Conservation (phyloP, 768 basidiomycete genomes). For the Asterophora lycoperdoides region DNA sequence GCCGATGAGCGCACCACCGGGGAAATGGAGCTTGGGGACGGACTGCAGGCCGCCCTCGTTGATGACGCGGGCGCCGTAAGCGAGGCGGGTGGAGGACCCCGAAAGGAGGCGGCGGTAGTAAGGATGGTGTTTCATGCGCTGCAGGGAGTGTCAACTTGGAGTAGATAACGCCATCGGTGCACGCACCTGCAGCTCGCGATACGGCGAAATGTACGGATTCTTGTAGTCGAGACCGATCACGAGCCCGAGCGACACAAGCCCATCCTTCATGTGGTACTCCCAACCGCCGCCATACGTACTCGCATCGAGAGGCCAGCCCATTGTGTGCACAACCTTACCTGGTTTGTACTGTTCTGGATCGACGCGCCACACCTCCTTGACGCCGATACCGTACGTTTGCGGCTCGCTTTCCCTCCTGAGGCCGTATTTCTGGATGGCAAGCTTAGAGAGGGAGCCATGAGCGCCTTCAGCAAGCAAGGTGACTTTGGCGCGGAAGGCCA, state of each 20-base stretch:
- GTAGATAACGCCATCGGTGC: neutral
- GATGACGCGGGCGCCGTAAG: conserved; percentile 85
- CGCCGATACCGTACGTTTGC: conserved; percentile 93
- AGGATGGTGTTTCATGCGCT: conserved; percentile 93
- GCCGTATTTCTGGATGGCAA: conserved; percentile 68
- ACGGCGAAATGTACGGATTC: conserved; percentile 91
- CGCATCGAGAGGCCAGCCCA: conserved; percentile 89
- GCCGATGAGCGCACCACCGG: conserved; percentile 91
- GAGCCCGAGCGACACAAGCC: conserved; percentile 84
- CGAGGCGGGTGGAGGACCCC: conserved; percentile 63
- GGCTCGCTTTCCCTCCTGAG: conserved; percentile 68
- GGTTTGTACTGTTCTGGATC: conserved; percentile 57
- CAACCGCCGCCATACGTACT: conserved; percentile 90
- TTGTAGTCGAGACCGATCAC: conserved; percentile 93
- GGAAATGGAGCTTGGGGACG: conserved; percentile 80
- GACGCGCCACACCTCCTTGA: conserved; percentile 98
- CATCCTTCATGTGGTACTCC: conserved; percentile 93
- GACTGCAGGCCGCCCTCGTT: conserved; percentile 95
- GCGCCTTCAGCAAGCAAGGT: conserved; percentile 94
- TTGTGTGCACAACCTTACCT: conserved; percentile 84
- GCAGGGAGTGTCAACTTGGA: neutral
- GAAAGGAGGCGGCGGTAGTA: conserved; percentile 80
- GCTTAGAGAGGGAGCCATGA: conserved; percentile 86
- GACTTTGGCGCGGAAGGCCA: conserved; percentile 91
- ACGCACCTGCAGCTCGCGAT: conserved; percentile 85